These are phyloP conservation scores for Colletotrichum sp. DNA, from an alignment of 2,329 filamentous ascomycete species.

Conservation along the genomic window DNA sequence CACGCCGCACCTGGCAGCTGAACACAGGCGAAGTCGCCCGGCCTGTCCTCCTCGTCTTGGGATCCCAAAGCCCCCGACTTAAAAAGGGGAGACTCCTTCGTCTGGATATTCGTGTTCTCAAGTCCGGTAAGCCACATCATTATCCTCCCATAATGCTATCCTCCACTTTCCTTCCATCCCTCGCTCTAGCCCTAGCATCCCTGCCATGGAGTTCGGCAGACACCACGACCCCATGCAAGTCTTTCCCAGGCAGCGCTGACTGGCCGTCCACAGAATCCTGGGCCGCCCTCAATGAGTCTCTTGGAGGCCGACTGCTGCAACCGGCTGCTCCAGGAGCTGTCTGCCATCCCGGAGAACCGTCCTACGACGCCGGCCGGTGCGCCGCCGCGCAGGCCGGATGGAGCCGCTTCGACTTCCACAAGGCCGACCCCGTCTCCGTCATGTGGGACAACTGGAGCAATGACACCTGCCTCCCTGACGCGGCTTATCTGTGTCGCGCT, in stretches of 20 bases:
- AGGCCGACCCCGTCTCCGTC: conserved; percentile 35
- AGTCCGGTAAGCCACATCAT: background rate
- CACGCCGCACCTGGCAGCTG: background rate
- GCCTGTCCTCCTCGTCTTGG: background rate
- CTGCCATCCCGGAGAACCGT: conserved; percentile 43
- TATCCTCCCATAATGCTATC: background rate
- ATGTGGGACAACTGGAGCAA: conserved; percentile 51
- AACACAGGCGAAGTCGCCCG: background rate
- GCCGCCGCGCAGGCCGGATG: conserved; percentile 6
- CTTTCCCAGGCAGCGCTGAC: conserved; percentile 44
- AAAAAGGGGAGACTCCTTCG: background rate
- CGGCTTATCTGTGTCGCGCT: conserved; percentile 34
- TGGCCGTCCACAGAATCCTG: conserved; percentile 55
- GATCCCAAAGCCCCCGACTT: background rate
- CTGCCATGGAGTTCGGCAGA: background rate
- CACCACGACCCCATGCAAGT: conserved; percentile 42
- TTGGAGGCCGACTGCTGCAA: conserved; percentile 45
- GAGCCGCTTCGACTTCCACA: conserved; percentile 35
- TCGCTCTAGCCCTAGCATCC: background rate
- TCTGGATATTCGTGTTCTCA: background rate
- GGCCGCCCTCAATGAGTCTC: conserved; percentile 48
- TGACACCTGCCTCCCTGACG: conserved; percentile 53
- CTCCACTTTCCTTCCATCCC: background rate
- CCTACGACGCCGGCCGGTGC: conserved; percentile 37
- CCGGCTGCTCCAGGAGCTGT: conserved; percentile 48